Evolutionary conservation across 2,329 filamentous ascomycete species (phyloP).

Genomic region (Chaetomium globosum): DNA sequence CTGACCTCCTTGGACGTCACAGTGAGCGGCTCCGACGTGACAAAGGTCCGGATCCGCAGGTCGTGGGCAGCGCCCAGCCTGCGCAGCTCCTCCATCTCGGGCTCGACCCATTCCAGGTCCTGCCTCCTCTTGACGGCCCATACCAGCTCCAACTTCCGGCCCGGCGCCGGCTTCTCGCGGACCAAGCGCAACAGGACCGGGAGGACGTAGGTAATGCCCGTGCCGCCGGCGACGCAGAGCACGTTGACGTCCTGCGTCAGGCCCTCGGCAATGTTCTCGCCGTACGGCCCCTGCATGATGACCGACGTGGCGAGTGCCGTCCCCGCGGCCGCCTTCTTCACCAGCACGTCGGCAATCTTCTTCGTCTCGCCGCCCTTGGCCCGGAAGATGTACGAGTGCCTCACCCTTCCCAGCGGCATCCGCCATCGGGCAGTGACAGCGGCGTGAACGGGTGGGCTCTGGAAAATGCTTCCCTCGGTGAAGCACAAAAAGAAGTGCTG

Average conservation of each 20-base stretch:
- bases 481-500: constrained; percentile 75
- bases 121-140: constrained; percentile 62
- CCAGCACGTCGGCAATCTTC: constrained; percentile 53
- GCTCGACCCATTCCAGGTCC: constrained; percentile 61
- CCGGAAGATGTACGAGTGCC: constrained; percentile 60
- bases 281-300: constrained; percentile 66
- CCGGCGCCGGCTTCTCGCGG: constrained; percentile 38
- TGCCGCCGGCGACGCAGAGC: constrained; percentile 60
- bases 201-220: constrained; percentile 60
- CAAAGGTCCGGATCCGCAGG: constrained; percentile 59
- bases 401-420: constrained; percentile 45
- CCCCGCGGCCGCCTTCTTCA: constrained; percentile 40
- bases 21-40: constrained; percentile 56
- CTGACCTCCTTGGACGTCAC: constrained; percentile 31
- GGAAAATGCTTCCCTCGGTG: constrained; percentile 67
- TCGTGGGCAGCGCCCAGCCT: constrained; percentile 42
- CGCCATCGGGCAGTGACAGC: constrained; percentile 55
- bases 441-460: constrained; percentile 74
- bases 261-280: constrained; percentile 51
- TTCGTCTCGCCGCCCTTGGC: constrained; percentile 63
- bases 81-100: constrained; percentile 57
- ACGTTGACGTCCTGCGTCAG: constrained; percentile 50
- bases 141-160: constrained; percentile 60
- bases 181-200: constrained; percentile 51
- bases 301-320: constrained; percentile 51